Evolutionary conservation across 2,329 filamentous ascomycete species (phyloP), one percentile per base, ranked within the genome.

Genomic region (Orbilia oligospora): DNA sequence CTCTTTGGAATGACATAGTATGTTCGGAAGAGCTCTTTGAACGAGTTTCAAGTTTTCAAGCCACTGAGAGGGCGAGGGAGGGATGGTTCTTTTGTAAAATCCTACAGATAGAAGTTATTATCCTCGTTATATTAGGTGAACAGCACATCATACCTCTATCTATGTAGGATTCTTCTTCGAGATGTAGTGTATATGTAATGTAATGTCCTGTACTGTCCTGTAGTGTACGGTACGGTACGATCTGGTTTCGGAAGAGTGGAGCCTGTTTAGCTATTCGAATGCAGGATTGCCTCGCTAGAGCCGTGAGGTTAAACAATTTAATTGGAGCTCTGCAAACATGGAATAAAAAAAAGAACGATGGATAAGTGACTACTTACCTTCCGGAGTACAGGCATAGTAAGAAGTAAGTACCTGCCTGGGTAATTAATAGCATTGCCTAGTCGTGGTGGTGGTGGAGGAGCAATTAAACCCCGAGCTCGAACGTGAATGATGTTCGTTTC

Each of bases 121-220:
- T n/a, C n/a, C n/a, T n/a, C n/a, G 12, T 41, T 12, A 20, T 8
- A 18, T 20, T n/a, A n/a, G 27, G 58, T 64, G 67, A 44, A 71
- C 67, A 65, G 69, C 69, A 65, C 69, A 71, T 71, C 69, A 71
- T 71, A 48, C 69, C 69, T 71, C 30, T 38, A 1, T 38, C 36
- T n/a, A 30, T 33, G 14, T 46, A 49, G 27, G 44, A 30, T 30
- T 30, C 27, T 30, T 30, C n/a, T n/a, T n/a, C n/a, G 6, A 30
- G 27, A 30, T 30, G 27, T 30, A 6, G 27, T 30, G 27, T 30
- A 30, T 30, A 6, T 30, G 8, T 46, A 46, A 46, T 46, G 44
- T 20, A 46, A 46, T 46, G 44, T 46, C 18, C 5, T 20, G 44
- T 46, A 46, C 12, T 38, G 8, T 38, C 5, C 36, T 14, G 12